Base-by-base conservation (phyloP, 345 rosid species). In the Populus simonii region DNA sequence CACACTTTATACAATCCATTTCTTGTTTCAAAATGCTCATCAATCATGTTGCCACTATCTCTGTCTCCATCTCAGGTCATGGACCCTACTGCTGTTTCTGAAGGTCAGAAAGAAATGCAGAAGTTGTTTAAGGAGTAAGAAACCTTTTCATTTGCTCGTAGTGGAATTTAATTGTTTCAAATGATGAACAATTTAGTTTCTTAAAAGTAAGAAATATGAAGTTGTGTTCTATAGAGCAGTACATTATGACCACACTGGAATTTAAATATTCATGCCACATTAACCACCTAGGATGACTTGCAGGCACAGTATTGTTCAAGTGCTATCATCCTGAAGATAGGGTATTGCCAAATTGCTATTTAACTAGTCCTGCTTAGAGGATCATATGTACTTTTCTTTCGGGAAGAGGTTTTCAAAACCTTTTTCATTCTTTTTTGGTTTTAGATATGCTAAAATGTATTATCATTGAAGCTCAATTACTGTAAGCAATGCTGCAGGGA, bases 71-170 rank as follows among this genome's bases (percentile, higher is more conserved):
- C 76, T 61, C 81, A 92, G 93, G 90, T 79, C 69, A 84, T 82
- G 89, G 91, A 91, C 71, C 85, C 89, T 3, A 43, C 70, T 49
- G 81, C 90, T 13, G 68, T 87, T 70, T 78, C 83, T 57, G 94
- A 92, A 61, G 91, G 92, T 73, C 90, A 89, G 74, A 85, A 87
- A 69, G 79, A 86, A 83, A 87, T 94, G 90, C 65, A 89, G 85
- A 85, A 84, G 79, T 79, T 94, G 84, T 91, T 90, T 79, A 88
- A 81, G 43, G 92, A 92, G 97, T 94, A 88, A 89, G 97, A 70
- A 80, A 72, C 80, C 74, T 49, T 65, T 47, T 31, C 39, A n/a
- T 33, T 27, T 25, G 23, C 29, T 23, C 11, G 12, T 59, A 59
- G 65, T 27, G 29, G 27, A 59, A 23, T 47, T 47, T 47, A 13